phyloP scores from a whole-genome alignment of 805 yeast species.

The Nakazawaea wyomingensis region DNA sequence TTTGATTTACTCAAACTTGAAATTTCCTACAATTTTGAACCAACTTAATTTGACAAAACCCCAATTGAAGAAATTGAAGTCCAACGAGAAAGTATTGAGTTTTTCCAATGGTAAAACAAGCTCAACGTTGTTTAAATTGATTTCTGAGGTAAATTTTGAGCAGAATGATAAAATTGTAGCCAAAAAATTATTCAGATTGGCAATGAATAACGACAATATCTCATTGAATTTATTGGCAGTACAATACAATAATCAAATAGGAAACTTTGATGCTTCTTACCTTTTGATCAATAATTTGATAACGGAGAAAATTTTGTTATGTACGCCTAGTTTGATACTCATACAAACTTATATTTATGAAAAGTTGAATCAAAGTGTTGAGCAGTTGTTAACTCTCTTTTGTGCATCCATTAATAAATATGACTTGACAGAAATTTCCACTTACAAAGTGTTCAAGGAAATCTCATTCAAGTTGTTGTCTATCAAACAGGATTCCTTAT shows the following conservation, averaged over 20 bases:
- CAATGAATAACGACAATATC: conserved; percentile 23
- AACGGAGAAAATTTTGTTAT: conserved; percentile 8
- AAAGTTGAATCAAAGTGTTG: conserved; percentile 30
- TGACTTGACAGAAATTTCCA: conserved; percentile 15
- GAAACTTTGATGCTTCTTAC: conserved; percentile 30
- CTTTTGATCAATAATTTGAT: conserved; percentile 30
- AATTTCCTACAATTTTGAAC: conserved; percentile 25
- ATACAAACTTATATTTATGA: conserved; percentile 47
- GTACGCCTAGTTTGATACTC: conserved; percentile 45
- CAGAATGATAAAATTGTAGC: conserved; percentile 20
- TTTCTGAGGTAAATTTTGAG: conserved; percentile 15
- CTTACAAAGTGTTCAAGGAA: conserved; percentile 25
- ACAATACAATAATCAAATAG: conserved; percentile 27
- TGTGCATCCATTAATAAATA: neutral
- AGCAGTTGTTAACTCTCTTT: conserved; percentile 23
- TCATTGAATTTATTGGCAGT: conserved; percentile 29
- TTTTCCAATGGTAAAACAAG: conserved; percentile 32
- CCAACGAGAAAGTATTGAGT: conserved; percentile 41
- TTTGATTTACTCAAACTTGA: conserved; percentile 26
- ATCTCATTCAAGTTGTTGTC: conserved; percentile 33
- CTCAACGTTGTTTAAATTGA: conserved; percentile 15
- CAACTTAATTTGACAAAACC: conserved; percentile 29
- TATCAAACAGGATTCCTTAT: conserved; percentile 22
- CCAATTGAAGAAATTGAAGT: conserved; percentile 35
- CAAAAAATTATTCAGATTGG: conserved; percentile 29